Evolutionary conservation across 345 rosid genomes (phyloP), one percentile per base, ranked within the genome.

Genomic region (Eucalyptus tenuipes): DNA sequence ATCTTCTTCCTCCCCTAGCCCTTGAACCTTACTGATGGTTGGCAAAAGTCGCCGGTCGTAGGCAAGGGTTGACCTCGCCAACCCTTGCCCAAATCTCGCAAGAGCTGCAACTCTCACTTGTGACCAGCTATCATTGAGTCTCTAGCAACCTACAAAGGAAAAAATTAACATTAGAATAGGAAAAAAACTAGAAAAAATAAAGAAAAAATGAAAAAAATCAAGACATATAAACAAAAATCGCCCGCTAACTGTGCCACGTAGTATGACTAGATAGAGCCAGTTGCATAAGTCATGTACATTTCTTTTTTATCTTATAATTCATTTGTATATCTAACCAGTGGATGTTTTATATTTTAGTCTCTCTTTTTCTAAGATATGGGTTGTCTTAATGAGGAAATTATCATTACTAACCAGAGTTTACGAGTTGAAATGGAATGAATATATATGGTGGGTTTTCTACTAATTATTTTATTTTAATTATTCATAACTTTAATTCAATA

Each of bases 181-280:
- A 25, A 10, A 57, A 53, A 55, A 57, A 57, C 3, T 17, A 17
- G 64, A 24, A 57, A 57, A 55, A 55, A 22, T 22, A 24, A 24
- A 55, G 29, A 8, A 55, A 55, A 49, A 14, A 6, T 0, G 0
- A 0, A 8, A 55, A 55, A 55, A 55, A 24, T 25, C 22, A 25
- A 25, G 24, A 57, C 29, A 57, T 57, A 57, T 57, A 57, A 57
- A 57, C 64, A 57, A 57, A 57, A 10, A 10, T 57, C 1, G 3
- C 64, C 10, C 0, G n/a, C n/a, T 25, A 25, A 57, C n/a, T 2
- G 1, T 57, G n/a, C 7, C 64, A 57, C 3, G 7, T 0, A 10
- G 31, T 59, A 59, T 11, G 33, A 61, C 68, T 13, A 13, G 33
- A n/a, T 61, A 27, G 16, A 7, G 33, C 33, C 31, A 29, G 8